phyloP scores from a whole-genome alignment of 768 basidiomycete species.

The Artomyces pyxidatus region DNA sequence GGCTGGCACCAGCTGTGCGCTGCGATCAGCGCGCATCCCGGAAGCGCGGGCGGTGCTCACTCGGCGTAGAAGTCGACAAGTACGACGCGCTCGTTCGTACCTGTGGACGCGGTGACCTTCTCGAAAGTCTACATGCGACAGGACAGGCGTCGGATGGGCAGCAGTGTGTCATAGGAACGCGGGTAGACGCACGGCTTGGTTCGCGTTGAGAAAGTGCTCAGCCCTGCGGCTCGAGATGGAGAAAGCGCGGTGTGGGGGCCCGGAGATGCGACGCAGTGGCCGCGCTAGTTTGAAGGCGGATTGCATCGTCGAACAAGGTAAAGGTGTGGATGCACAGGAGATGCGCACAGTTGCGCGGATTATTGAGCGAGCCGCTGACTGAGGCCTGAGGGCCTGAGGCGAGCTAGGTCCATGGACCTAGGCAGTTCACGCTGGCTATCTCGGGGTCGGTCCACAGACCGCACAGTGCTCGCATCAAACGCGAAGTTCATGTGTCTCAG shows the following conservation, averaged over 20 bases:
- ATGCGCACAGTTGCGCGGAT: too few species aligned
- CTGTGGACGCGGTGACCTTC: conserved; percentile 22
- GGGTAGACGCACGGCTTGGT: conserved; percentile 32
- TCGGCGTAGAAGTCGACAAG: conserved; percentile 79
- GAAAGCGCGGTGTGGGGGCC: conserved; percentile 22
- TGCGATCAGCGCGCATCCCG: neutral
- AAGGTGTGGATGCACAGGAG: neutral
- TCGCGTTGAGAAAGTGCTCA: conserved; percentile 38
- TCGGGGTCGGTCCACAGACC: too few species aligned
- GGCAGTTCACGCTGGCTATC: too few species aligned
- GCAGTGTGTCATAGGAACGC: neutral
- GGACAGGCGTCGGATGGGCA: neutral
- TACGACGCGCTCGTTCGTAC: conserved; percentile 42
- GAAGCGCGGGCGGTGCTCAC: conserved; percentile 29
- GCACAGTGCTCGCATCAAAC: too few species aligned
- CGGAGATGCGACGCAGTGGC: neutral
- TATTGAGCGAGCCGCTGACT: neutral
- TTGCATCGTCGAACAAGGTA: neutral
- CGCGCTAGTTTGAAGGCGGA: neutral
- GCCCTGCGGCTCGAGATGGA: conserved; percentile 33
- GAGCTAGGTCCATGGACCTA: neutral
- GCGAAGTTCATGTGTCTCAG: too few species aligned
- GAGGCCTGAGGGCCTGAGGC: neutral
- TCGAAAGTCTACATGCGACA: conserved; percentile 26
- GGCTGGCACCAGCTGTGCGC: conserved; percentile 66